Base-by-base conservation (phyloP, 1,139 yeast genomes). In the Scheffersomyces insectosa region DNA sequence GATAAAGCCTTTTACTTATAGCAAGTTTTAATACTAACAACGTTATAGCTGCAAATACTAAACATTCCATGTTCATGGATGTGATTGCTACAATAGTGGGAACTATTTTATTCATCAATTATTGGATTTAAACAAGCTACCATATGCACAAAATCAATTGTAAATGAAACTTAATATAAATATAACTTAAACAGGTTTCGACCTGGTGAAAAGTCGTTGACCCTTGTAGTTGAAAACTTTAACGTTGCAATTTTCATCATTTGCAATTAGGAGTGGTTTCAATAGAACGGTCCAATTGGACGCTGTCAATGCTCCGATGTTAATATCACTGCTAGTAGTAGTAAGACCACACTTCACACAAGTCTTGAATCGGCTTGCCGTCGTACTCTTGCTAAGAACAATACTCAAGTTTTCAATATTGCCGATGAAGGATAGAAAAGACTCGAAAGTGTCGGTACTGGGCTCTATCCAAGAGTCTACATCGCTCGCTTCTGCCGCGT, bases 261-360 rank as follows among this genome's bases (percentile, higher is more conserved):
- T 54, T 37, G 29, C 46, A 43, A 20, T 44, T 27, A 64, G 35
- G 25, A 68, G 45, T 1, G 73, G 72, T 28, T 56, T 52, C 25
- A 71, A 52, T 11, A 70, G 45, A 3, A 54, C 51, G 7, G 48
- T 39, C 76, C 76, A 70, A 42, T 66, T 70, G 14, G 49, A 44
- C 2, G 42, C 40, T 3, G 56, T 53, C 29, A 65, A 49, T 4
- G 55, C 38, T 8, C 43, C 42, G n/a, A 45, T 42, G 23, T 50
- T 50, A n/a, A 47, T 44, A 5, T 50, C 56, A 8, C 32, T 52
- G 57, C 14, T 28, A 31, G 15, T 52, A 16, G 37, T 42, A 14
- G 55, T 60, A 38, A 63, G 61, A 6, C 76, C 77, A 56, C 77
- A 71, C 16, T 62, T 68, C 11, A 55, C 53, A 51, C 76, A 71